Evolutionary conservation across 164 flowering plant species (phyloP), one percentile per base, ranked within the genome.

Genomic region (Annona squamosa): DNA sequence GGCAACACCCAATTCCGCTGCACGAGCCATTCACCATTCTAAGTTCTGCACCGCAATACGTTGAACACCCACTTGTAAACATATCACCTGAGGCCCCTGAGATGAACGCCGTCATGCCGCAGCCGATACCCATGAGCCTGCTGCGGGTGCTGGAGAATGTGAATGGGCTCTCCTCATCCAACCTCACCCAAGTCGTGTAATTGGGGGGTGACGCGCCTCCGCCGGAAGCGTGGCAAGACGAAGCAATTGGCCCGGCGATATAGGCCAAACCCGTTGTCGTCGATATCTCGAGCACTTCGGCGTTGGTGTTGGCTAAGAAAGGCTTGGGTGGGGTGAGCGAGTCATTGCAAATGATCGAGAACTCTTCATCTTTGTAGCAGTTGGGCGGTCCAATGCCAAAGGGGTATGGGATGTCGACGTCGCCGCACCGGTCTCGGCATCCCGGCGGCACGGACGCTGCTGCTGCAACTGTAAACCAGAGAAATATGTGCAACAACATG

Each of bases 321-420:
- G 61, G 59, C 7, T 47, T 69, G 13, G 71, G 71, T 42, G 37
- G 71, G 10, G 5, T 48, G 43, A 19, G 1, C 5, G 71, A 46
- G 71, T 17, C n/a, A 13, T 69, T 48, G 59, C 61, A 69, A 4
- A 1, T 69, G 6, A 69, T 46, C 41, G 46, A 37, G 44, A 69
- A 48, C 4, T 43, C 59, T 18, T 69, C 57, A 18, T 46, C 71
- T 66, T 44, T 66, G 71, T 26, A 69, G 18, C 71, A 69, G n/a
- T 13, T 59, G 42, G 56, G 7, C 3, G 6, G 3, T 7, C 71
- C 71, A 4, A 69, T 69, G 42, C 71, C 71, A 19, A 69, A 69
- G 12, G 71, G 71, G 57, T 69, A 69, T 16, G 71, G 56, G 5
- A 69, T 47, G 56, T 7, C 37, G 12, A 69, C 61, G 16, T 47